A percentile compares a stretch with the other conserved stretches of the same genome.
phyloP scores from a whole-genome alignment of 768 basidiomycete species.

The Amanita brunnescens region DNA sequence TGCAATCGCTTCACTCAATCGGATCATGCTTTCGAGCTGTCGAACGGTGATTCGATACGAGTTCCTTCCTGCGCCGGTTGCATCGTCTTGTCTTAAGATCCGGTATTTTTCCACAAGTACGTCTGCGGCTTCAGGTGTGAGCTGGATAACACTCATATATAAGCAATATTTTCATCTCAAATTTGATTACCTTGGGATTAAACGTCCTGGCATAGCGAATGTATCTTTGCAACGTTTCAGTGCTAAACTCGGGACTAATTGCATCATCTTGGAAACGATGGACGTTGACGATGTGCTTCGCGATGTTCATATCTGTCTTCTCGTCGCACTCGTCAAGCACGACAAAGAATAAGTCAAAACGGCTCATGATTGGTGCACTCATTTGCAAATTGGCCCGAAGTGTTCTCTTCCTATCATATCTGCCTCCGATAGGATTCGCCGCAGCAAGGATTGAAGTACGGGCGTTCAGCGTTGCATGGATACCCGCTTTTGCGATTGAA shows the following conservation, averaged over 20 bases:
- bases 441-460: slow-evolving; percentile 96
- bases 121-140: slow-evolving; percentile 88
- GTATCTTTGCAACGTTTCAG: slow-evolving; percentile 92
- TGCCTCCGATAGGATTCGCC: slow-evolving; percentile 93
- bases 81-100: slow-evolving; percentile 85
- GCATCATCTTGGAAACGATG: slow-evolving; percentile 94
- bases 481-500: slow-evolving; percentile 98
- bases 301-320: slow-evolving; percentile 86
- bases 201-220: slow-evolving; percentile 97
- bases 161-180: slow-evolving; percentile 5
- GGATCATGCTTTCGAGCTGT: slow-evolving; percentile 98
- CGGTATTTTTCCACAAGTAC: slow-evolving; percentile 95
- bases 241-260: slow-evolving; percentile 94
- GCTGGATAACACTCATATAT: slow-evolving; percentile 31
- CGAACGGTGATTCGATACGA: slow-evolving; percentile 97
- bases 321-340: slow-evolving; percentile 96
- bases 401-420: slow-evolving; percentile 92
- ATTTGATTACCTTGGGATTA: slow-evolving; percentile 74
- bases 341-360: slow-evolving; percentile 97
- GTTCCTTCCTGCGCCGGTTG: slow-evolving; percentile 78
- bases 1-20: slow-evolving; percentile 94
- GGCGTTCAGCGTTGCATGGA: slow-evolving; percentile 96
- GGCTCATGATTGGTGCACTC: slow-evolving; percentile 98
- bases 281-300: slow-evolving; percentile 95
- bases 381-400: slow-evolving; percentile 91